A percentile compares a stretch with the other conserved stretches of the same genome.
Evolutionary conservation across 495 filamentous ascomycete species (phyloP).

Genomic region (Rhizodiscina lignyota): DNA sequence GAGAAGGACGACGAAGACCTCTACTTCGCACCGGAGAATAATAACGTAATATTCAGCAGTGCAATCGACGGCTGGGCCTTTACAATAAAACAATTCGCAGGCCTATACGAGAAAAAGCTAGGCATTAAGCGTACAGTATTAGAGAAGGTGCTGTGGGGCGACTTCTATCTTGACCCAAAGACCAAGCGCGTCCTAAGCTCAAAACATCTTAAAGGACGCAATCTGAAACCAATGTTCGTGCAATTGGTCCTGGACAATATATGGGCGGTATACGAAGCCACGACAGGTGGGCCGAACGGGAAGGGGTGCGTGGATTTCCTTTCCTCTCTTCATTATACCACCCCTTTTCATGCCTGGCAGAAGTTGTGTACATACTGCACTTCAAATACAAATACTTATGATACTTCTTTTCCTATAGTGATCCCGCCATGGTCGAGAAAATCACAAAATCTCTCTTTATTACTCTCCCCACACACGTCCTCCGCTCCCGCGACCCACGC

Average conservation of each 20-base stretch:
- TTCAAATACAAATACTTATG: slow-evolving; percentile 18
- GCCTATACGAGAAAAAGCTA: slow-evolving; percentile 89
- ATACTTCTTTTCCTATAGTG: slow-evolving; percentile 33
- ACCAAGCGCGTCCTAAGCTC: slow-evolving; percentile 80
- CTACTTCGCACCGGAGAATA: slow-evolving; percentile 95
- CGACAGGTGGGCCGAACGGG: slow-evolving; percentile 59
- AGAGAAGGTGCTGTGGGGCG: slow-evolving; percentile 94
- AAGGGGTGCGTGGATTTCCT: slow-evolving; percentile 47
- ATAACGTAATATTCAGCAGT: slow-evolving; percentile 97
- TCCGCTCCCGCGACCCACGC: slow-evolving; percentile 69
- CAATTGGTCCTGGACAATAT: slow-evolving; percentile 91
- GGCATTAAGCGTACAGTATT: slow-evolving; percentile 82
- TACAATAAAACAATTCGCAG: slow-evolving; percentile 85
- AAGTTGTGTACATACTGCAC: slow-evolving; percentile 12
- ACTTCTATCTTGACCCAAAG: slow-evolving; percentile 93
- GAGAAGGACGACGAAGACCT: slow-evolving; percentile 93
- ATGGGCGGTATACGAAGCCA: slow-evolving; percentile 93
- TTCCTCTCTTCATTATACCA: slow-evolving; percentile 9
- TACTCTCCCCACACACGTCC: slow-evolving; percentile 63
- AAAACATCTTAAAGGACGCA: slow-evolving; percentile 84
- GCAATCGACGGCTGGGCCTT: slow-evolving; percentile 98
- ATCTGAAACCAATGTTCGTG: slow-evolving; percentile 93
- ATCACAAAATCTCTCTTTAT: slow-evolving; percentile 86
- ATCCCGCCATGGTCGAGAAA: slow-evolving; percentile 71
- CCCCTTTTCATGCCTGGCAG: slow-evolving; percentile 6